Percentiles rank a stretch among this genome's conserved stretches.
These are phyloP conservation scores for Vitis hybrid DNA, from an alignment of 177 flowering plant species.

Conservation along the genomic window DNA sequence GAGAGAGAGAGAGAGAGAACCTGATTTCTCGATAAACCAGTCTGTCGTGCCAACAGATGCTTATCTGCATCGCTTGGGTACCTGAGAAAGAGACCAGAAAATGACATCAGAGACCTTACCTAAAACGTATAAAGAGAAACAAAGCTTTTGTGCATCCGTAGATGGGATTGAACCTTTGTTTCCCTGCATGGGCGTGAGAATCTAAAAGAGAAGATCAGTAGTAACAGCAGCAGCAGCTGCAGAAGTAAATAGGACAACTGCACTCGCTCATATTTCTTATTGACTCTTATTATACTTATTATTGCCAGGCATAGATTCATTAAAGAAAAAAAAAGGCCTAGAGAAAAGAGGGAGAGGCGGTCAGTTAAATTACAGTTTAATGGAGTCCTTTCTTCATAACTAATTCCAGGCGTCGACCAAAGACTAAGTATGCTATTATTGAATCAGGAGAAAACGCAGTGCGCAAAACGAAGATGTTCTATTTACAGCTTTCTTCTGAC, in stretches of 20 bases:
- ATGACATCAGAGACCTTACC: conserved; percentile 45
- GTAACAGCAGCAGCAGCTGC: no score
- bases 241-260: no score
- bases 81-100: conserved; percentile 69
- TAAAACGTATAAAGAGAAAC: conserved; percentile 20
- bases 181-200: conserved; percentile 38
- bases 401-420: conserved; percentile 13
- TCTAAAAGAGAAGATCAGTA: conserved; percentile 27
- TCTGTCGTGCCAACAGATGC: conserved; percentile 93
- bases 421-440: not conserved
- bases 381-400: conserved; percentile 9
- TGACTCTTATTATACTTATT: no score
- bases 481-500: conserved; percentile 23
- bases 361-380: conserved; percentile 3
- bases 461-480: conserved; percentile 7
- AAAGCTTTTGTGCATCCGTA: conserved; percentile 13
- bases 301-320: no score
- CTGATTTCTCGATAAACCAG: conserved; percentile 95
- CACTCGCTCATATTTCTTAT: no score
- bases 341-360: not conserved
- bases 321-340: conserved; percentile 1
- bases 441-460: conserved; percentile 9
- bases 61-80: conserved; percentile 98
- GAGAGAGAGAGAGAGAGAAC: conserved; percentile 35
- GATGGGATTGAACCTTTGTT: conserved; percentile 16